Conservation (phyloP, 805 yeast species). For the Lachancea mirantina region DNA sequence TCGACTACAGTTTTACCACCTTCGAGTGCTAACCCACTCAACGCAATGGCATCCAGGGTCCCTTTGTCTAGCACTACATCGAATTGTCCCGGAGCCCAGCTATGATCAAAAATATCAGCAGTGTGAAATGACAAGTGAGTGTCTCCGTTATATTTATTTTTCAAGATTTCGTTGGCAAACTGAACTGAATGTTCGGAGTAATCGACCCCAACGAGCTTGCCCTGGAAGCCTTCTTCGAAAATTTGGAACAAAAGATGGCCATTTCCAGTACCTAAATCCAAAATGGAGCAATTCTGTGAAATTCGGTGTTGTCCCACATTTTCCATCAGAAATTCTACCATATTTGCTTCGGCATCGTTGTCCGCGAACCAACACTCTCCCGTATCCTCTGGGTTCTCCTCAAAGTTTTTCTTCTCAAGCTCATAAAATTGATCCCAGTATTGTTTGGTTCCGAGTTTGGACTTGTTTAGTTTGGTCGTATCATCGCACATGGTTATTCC, state of each 20-base stretch:
- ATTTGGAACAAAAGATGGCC: constrained; percentile 80
- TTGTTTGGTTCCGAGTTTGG: constrained; percentile 78
- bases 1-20: constrained; percentile 44
- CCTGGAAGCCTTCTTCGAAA: constrained; percentile 54
- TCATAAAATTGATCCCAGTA: constrained; percentile 91
- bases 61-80: constrained; percentile 90
- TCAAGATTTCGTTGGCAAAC: constrained; percentile 60
- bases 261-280: constrained; percentile 94
- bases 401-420: constrained; percentile 63
- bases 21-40: constrained; percentile 52
- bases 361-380: constrained; percentile 98
- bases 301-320: constrained; percentile 36
- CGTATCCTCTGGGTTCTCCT: constrained; percentile 68
- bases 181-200: constrained; percentile 75
- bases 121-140: constrained; percentile 45
- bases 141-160: constrained; percentile 31
- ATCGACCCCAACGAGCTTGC: constrained; percentile 68
- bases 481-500: constrained; percentile 31
- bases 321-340: constrained; percentile 63
- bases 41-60: constrained; percentile 92
- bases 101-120: constrained; percentile 56
- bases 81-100: constrained; percentile 39
- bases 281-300: constrained; percentile 35
- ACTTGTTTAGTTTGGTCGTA: constrained; percentile 51
- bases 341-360: constrained; percentile 81